Evolutionary conservation across 768 basidiomycete species (phyloP).

Genomic region (Pleurotus tuber-regium): DNA sequence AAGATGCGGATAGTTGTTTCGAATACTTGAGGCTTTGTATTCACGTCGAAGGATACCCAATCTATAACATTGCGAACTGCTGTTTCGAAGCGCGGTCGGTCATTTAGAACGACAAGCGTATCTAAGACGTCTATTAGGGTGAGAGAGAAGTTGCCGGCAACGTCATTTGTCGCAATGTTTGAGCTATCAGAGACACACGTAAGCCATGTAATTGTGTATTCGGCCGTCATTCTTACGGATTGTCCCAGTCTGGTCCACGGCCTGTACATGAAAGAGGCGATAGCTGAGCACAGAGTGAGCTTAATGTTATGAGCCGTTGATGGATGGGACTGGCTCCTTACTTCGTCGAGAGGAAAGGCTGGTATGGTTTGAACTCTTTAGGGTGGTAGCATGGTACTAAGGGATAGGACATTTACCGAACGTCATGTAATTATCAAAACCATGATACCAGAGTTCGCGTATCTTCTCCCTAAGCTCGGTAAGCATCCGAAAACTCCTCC

Average conservation of each 20-base stretch:
- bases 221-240: slow-evolving; percentile 55
- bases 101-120: slow-evolving; percentile 84
- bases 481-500: background rate
- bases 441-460: slow-evolving; percentile 86
- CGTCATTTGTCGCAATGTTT: slow-evolving; percentile 85
- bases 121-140: slow-evolving; percentile 84
- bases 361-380: too few species aligned
- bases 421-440: slow-evolving; percentile 85
- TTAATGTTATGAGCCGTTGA: background rate
- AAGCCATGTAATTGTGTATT: slow-evolving; percentile 8
- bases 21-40: slow-evolving; percentile 97
- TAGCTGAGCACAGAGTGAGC: slow-evolving; percentile 45
- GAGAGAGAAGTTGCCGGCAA: slow-evolving; percentile 89
- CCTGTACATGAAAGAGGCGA: slow-evolving; percentile 85
- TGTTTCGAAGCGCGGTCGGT: slow-evolving; percentile 74
- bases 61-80: slow-evolving; percentile 81
- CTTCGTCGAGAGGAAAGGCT: slow-evolving; percentile 91
- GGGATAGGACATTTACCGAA: slow-evolving; percentile 47
- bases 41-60: slow-evolving; percentile 87
- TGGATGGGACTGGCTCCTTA: slow-evolving; percentile 25
- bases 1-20: slow-evolving; percentile 95
- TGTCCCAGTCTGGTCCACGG: slow-evolving; percentile 82
- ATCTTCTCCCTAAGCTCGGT: slow-evolving; percentile 54
- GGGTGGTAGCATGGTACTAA: too few species aligned
- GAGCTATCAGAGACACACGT: slow-evolving; percentile 37